phyloP scores from a whole-genome alignment of 2,329 filamentous ascomycete genomes.

The Celoporthe dispersa region DNA sequence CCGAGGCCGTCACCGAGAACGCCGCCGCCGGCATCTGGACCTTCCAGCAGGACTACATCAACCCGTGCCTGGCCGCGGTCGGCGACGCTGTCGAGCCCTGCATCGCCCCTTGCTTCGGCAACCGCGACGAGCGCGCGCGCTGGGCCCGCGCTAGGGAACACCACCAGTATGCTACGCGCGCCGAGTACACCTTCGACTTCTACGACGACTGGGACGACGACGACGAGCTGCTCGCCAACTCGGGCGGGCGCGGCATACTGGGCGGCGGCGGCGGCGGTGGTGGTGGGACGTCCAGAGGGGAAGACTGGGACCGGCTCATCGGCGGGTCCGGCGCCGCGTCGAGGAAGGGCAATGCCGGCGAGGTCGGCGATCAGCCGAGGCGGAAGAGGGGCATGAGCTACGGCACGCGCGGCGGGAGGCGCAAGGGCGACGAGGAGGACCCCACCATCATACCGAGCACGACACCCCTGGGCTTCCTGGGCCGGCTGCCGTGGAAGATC shows the following conservation, averaged over 20 bases:
- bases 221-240: slow-evolving; percentile 40
- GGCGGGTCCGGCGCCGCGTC: slow-evolving; percentile 62
- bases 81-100: slow-evolving; percentile 72
- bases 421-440: slow-evolving; percentile 65
- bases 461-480: slow-evolving; percentile 82
- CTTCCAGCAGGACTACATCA: slow-evolving; percentile 84
- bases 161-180: slow-evolving; percentile 52
- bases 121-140: slow-evolving; percentile 73
- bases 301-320: slow-evolving; percentile 84
- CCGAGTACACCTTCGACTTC: slow-evolving; percentile 92
- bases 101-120: slow-evolving; percentile 70
- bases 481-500: slow-evolving; percentile 81
- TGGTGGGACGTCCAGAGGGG: slow-evolving; percentile 44
- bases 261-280: slow-evolving; percentile 50
- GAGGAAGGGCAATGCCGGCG: slow-evolving; percentile 35
- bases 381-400: slow-evolving; percentile 89
- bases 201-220: slow-evolving; percentile 89
- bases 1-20: slow-evolving; percentile 87
- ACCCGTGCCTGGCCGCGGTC: slow-evolving; percentile 75
- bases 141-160: slow-evolving; percentile 68
- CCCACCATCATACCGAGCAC: slow-evolving; percentile 90
- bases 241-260: slow-evolving; percentile 57
- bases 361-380: slow-evolving; percentile 66
- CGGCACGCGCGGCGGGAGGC: slow-evolving; percentile 64
- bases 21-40: slow-evolving; percentile 91